phyloP scores from a whole-genome alignment of 2,329 filamentous ascomycete genomes.

The Fusarium buharicum region DNA sequence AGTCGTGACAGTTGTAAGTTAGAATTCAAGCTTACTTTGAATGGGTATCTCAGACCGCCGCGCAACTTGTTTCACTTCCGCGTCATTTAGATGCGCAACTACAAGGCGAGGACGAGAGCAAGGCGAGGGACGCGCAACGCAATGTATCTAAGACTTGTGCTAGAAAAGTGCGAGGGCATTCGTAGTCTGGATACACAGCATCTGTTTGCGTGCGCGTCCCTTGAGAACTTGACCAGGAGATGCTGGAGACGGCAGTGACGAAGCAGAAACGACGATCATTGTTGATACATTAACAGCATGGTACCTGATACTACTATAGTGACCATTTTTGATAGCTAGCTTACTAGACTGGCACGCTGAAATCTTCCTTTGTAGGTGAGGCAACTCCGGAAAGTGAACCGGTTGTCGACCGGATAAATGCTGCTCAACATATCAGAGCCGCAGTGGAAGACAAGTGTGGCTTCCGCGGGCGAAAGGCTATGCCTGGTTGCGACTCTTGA shows the following conservation, averaged over 20 bases:
- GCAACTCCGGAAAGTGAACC: constrained; percentile 17
- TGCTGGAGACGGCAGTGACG: constrained; percentile 7
- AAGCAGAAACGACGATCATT: constrained; percentile 17
- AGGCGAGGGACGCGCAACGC: constrained; percentile 12
- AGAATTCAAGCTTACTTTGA: constrained; percentile 47
- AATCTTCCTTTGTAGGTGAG: not conserved
- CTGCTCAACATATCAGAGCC: constrained; percentile 12
- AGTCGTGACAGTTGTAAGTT: constrained; percentile 33
- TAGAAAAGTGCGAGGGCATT: constrained; percentile 3
- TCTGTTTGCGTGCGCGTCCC: constrained; percentile 18
- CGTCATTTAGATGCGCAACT: constrained; percentile 31
- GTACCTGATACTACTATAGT: not conserved
- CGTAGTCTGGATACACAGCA: constrained; percentile 23
- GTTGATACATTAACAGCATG: not conserved
- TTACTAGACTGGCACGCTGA: not conserved
- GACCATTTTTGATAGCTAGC: not conserved
- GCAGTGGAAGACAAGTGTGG: constrained; percentile 2
- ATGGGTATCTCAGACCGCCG: constrained; percentile 43
- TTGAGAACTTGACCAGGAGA: constrained; percentile 5
- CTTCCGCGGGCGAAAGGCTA: constrained; percentile 31
- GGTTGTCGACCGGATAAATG: constrained; percentile 20
- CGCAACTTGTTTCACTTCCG: constrained; percentile 41
- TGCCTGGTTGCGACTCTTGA: constrained; percentile 19
- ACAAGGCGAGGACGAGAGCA: constrained; percentile 2
- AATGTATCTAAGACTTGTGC: constrained; percentile 12